Percentiles rank a stretch among this genome's conserved stretches.
phyloP scores from a whole-genome alignment of 129 eudicot genomes.

The Flaveria trinervia region DNA sequence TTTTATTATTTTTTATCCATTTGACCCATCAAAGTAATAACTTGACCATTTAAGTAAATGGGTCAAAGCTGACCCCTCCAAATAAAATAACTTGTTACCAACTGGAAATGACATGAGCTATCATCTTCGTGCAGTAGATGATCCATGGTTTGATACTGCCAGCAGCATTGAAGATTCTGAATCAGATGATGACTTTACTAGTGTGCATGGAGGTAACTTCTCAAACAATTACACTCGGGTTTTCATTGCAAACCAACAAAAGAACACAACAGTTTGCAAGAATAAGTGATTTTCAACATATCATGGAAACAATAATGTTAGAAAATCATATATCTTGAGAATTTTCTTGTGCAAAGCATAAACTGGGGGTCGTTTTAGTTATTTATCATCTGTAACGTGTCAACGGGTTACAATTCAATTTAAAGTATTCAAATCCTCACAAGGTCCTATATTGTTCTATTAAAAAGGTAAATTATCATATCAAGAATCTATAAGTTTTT shows the following conservation, averaged over 20 bases:
- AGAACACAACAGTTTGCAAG: no score
- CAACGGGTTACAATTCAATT: no score
- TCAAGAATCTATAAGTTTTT: no score
- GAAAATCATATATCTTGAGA: no score
- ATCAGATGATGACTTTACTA: slow-evolving; percentile 78
- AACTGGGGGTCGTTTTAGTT: no score
- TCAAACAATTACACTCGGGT: slow-evolving; percentile 11
- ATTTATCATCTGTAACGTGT: no score
- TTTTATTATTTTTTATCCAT: background rate
- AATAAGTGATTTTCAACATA: no score
- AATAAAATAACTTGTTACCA: background rate
- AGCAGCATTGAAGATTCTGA: slow-evolving; percentile 67
- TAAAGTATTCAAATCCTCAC: no score
- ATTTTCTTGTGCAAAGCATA: no score
- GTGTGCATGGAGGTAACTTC: slow-evolving; percentile 78
- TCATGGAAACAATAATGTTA: no score
- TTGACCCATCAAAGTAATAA: background rate
- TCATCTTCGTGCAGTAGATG: slow-evolving; percentile 58
- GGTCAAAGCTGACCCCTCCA: background rate
- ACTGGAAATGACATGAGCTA: slow-evolving; percentile 3
- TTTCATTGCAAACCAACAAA: slow-evolving; percentile 1
- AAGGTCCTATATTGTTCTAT: no score
- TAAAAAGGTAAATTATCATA: no score
- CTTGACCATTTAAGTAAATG: background rate
- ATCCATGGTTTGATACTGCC: slow-evolving; percentile 86